phyloP scores from a whole-genome alignment of 2,329 filamentous ascomycete species.

The Fusarium subtropicale region DNA sequence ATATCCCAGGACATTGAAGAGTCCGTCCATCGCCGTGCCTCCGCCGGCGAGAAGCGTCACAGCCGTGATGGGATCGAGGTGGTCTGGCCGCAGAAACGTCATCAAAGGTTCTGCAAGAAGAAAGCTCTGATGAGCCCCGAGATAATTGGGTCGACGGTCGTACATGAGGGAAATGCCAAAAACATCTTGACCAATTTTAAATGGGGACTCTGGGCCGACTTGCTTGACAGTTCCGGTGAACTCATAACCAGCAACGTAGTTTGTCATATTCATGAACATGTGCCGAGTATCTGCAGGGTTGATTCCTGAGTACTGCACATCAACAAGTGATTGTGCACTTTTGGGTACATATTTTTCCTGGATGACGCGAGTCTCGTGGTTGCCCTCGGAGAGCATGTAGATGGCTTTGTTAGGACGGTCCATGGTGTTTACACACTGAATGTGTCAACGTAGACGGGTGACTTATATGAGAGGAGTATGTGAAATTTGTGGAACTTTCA shows the following conservation, averaged over 20 bases:
- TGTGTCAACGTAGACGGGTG: neutral
- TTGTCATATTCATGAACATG: slow-evolving; percentile 11
- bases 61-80: slow-evolving; percentile 12
- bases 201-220: slow-evolving; percentile 4
- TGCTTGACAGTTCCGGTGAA: slow-evolving; percentile 10
- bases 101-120: slow-evolving; percentile 20
- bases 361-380: neutral
- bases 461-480: neutral
- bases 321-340: slow-evolving; percentile 9
- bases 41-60: neutral
- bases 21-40: neutral
- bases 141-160: slow-evolving; percentile 11
- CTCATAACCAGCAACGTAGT: slow-evolving; percentile 25
- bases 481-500: neutral
- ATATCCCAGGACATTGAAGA: neutral
- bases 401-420: slow-evolving; percentile 16
- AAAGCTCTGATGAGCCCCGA: slow-evolving; percentile 29
- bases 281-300: slow-evolving; percentile 33
- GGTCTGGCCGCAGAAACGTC: neutral
- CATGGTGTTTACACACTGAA: neutral
- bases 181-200: slow-evolving; percentile 10
- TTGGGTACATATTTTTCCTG: slow-evolving; percentile 1
- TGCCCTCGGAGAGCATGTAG: neutral
- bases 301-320: slow-evolving; percentile 34
- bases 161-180: slow-evolving; percentile 20